phyloP scores from a whole-genome alignment of 139 green algal genomes.

The Pleodorina starrii region DNA sequence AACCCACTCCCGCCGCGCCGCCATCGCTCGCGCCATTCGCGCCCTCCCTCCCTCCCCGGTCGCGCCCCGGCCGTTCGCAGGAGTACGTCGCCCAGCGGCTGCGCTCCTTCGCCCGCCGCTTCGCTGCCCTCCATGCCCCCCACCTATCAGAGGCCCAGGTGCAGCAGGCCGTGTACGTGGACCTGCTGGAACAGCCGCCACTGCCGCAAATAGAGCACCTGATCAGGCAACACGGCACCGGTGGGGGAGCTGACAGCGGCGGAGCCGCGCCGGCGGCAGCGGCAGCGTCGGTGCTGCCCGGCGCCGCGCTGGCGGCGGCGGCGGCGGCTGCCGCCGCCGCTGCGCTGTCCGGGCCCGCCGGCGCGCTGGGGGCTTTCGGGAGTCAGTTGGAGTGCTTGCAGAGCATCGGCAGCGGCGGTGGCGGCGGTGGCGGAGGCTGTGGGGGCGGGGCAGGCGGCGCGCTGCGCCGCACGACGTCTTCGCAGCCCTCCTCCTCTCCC shows the following conservation, averaged over 20 bases:
- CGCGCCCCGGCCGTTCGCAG: not conserved
- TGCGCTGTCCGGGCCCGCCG: not conserved
- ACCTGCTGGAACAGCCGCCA: not conserved
- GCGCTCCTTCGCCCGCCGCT: conserved; percentile 22
- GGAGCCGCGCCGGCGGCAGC: not conserved
- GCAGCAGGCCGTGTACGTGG: conserved; percentile 35
- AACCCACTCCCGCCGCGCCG: not conserved
- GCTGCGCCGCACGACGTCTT: not conserved
- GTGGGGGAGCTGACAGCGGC: not conserved
- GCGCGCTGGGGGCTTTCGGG: not conserved
- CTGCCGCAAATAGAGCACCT: not conserved
- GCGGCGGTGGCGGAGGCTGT: not conserved
- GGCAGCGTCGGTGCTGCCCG: not conserved
- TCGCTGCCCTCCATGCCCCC: conserved; percentile 6
- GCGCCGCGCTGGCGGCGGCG: not conserved
- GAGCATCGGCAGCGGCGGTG: not conserved
- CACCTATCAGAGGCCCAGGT: conserved; percentile 12
- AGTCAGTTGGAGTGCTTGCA: not conserved
- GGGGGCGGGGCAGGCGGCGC: too few species aligned
- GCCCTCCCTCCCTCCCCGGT: not conserved
- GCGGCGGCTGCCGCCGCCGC: not conserved
- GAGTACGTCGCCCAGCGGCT: conserved; percentile 21
- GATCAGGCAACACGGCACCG: not conserved
- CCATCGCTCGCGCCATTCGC: not conserved
- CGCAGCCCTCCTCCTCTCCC: not conserved